A percentile compares a stretch with the other conserved stretches of the same genome.
These are phyloP conservation scores for Pelargonium myrrhifolium DNA, from an alignment of 441 rosid species.

Conservation along the genomic window DNA sequence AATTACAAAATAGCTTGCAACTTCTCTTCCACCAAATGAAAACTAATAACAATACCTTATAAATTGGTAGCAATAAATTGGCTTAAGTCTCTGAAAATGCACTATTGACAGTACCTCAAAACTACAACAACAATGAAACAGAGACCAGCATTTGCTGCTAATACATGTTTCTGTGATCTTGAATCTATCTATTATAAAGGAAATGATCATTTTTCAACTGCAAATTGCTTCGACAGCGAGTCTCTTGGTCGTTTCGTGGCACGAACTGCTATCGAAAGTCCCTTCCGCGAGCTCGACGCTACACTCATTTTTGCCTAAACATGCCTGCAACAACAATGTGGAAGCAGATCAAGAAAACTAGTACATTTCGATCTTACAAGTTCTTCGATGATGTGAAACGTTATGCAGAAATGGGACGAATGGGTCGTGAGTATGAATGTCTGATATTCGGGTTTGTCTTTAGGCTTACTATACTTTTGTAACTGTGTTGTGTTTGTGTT, in stretches of 20 bases:
- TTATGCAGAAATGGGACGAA: not conserved
- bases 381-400: too few species aligned
- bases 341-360: not conserved
- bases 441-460: too few species aligned
- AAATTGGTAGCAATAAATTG: too few species aligned
- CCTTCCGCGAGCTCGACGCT: conserved; percentile 28
- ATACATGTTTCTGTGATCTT: not conserved
- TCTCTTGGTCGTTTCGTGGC: conserved; percentile 32
- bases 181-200: not conserved
- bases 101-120: too few species aligned
- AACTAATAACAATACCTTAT: too few species aligned
- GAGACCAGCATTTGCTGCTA: not conserved
- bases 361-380: not conserved
- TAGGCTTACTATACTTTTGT: too few species aligned
- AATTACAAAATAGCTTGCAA: too few species aligned
- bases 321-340: conserved; percentile 33
- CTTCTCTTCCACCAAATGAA: too few species aligned
- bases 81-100: too few species aligned
- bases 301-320: conserved; percentile 39
- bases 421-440: not conserved
- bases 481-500: too few species aligned
- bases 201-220: conserved; percentile 24
- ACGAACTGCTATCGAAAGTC: conserved; percentile 32
- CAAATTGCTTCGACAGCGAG: conserved; percentile 52
- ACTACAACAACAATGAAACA: too few species aligned